These are phyloP conservation scores for Esteya vermicola DNA, from an alignment of 2,329 filamentous ascomycete genomes.

Conservation along the genomic window DNA sequence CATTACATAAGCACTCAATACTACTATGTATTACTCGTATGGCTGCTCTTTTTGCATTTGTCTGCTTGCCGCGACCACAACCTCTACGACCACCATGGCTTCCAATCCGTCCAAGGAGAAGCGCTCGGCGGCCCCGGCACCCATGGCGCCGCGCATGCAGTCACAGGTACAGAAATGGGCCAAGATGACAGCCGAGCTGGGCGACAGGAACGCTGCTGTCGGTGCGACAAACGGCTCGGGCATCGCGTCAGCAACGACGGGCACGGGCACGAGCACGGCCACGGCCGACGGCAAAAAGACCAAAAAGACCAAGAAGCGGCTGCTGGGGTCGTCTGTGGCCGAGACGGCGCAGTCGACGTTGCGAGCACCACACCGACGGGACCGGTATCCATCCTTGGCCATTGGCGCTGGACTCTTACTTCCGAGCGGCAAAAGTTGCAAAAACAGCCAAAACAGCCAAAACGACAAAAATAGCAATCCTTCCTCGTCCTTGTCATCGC, in stretches of 20 bases:
- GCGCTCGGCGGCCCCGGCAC: constrained; percentile 12
- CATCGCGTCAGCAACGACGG: constrained; percentile 7
- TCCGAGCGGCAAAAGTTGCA: neutral
- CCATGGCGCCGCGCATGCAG: constrained; percentile 34
- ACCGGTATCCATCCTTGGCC: constrained; percentile 42
- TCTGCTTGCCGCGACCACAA: neutral
- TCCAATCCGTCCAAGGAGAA: constrained; percentile 4
- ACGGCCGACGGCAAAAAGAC: neutral
- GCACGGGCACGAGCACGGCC: neutral
- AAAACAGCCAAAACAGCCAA: neutral
- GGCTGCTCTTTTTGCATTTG: too few relatives aligned
- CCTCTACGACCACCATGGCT: neutral
- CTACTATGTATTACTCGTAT: too few relatives aligned
- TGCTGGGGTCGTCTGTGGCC: neutral
- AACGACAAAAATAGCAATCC: too few relatives aligned
- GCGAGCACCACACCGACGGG: constrained; percentile 13
- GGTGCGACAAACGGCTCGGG: constrained; percentile 10
- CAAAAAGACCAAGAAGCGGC: neutral
- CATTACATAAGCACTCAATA: too few relatives aligned
- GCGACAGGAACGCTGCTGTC: neutral
- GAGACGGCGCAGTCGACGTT: constrained; percentile 5
- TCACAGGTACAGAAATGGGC: constrained; percentile 54
- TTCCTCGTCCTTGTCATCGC: neutral
- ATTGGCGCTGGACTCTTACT: constrained; percentile 23
- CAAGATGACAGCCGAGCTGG: constrained; percentile 48